Base-by-base conservation (phyloP, 345 rosid genomes). In the Populus nigra region DNA sequence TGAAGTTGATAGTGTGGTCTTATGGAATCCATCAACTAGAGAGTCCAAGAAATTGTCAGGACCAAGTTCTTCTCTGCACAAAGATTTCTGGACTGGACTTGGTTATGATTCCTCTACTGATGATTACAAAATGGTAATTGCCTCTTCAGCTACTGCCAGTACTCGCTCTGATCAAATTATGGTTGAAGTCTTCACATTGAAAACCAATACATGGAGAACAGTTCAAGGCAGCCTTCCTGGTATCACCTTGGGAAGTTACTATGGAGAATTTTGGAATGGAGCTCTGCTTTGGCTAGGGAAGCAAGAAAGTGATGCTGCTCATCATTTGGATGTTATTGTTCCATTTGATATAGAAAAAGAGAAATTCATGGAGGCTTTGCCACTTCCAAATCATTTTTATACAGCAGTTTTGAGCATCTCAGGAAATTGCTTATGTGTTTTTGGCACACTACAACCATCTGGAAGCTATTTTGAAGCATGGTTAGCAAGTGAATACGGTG, bases 1-100 rank as follows among this genome's bases (percentile, higher is more conserved):
- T 15, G 85, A 79, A 20, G 68, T 50, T 75, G 49, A 67, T 8
- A 43, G 63, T 35, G 11, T 84, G 53, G 73, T 84, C 68, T 45
- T 84, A 25, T 84, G 86, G 90, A 88, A 88, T 70, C 88, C 86
- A 6, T 77, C 76, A 7, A 69, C 78, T 9, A 78, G 76, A 80
- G 20, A 76, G 25, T 79, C 69, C 68, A 74, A 18, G 53, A 80
- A 81, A 73, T 62, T 88, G 76, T 57, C 79, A 45, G 13, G 83
- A 78, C 69, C 65, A 70, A 6, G 70, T 38, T 73, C 65, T 73
- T 20, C 68, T 65, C 39, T 65, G 61, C 25, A 75, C 23, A 63
- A 63, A 10, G 23, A 33, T 27, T 66, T 61, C 62, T 80, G 70
- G 23, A 43, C 73, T 36, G 87, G 90, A 2, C 67, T 84, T 62